phyloP scores from a whole-genome alignment of 176 grass and related monocot species.

The Calamus simplicifolius region DNA sequence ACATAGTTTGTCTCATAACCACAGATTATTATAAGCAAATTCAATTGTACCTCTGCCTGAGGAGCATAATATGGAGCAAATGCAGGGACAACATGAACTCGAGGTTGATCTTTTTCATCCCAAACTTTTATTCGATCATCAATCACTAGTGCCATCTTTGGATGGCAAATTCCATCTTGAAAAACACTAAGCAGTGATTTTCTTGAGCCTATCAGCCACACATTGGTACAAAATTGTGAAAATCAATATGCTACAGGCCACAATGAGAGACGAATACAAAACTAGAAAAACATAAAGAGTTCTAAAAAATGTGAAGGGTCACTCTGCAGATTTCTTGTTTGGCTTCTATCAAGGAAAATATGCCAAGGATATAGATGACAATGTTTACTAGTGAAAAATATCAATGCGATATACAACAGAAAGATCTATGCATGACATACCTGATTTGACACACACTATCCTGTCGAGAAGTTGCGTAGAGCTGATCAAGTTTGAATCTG shows the following conservation, averaged over 20 bases:
- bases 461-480: conserved; percentile 71
- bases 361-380: too few species aligned
- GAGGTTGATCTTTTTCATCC: conserved; percentile 92
- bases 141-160: conserved; percentile 94
- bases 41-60: conserved; percentile 67
- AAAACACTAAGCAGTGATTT: conserved; percentile 91
- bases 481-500: conserved; percentile 81
- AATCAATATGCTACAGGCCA: too few species aligned
- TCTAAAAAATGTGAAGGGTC: too few species aligned
- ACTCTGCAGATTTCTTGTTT: too few species aligned
- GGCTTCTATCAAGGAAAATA: too few species aligned
- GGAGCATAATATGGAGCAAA: conserved; percentile 98
- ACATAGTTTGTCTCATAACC: too few species aligned
- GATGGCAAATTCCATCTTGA: conserved; percentile 87
- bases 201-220: conserved; percentile 42
- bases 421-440: conserved; percentile 28
- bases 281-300: too few species aligned
- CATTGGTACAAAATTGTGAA: background rate
- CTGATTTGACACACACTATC: conserved; percentile 96
- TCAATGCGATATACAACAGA: background rate
- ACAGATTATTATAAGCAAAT: too few species aligned
- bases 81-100: conserved; percentile 96
- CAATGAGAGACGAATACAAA: too few species aligned
- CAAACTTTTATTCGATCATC: conserved; percentile 97
- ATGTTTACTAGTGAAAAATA: too few species aligned